Evolutionary conservation across 768 basidiomycete species (phyloP).

Genomic region (Rubroboletus pulcherrimus): DNA sequence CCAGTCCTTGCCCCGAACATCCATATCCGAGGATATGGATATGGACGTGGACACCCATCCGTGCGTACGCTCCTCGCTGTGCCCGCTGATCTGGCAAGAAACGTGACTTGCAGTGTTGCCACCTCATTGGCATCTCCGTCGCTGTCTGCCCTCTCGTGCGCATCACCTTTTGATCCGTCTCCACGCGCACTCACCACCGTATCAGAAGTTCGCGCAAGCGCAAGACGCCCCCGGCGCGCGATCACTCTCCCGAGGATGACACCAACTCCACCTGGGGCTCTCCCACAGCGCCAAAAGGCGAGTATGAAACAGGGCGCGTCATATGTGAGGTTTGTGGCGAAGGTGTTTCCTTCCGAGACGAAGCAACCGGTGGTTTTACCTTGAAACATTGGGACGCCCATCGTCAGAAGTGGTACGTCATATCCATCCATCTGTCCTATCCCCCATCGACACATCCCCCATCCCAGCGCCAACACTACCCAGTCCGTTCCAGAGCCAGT

Average conservation of each 20-base stretch:
- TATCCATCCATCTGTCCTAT: conserved; percentile 1
- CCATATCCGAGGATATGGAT: conserved; percentile 18
- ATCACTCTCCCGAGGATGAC: conserved; percentile 16
- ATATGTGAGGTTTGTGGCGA: conserved; percentile 62
- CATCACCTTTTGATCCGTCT: conserved; percentile 16
- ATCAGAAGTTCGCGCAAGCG: conserved; percentile 39
- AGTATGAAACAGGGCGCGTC: conserved; percentile 65
- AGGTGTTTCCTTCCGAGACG: conserved; percentile 65
- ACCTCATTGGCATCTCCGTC: conserved; percentile 14
- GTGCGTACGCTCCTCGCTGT: conserved; percentile 14
- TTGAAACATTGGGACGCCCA: conserved; percentile 70
- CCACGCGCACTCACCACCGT: conserved; percentile 9
- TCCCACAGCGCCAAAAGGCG: conserved; percentile 35
- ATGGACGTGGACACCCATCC: conserved; percentile 19
- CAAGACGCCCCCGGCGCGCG: conserved; percentile 32
- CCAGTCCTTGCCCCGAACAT: conserved; percentile 1
- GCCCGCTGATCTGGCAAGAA: conserved; percentile 16
- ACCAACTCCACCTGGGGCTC: conserved; percentile 6
- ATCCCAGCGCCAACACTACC: conserved; percentile 29
- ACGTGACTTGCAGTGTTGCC: conserved; percentile 11
- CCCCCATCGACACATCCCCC: conserved; percentile 6
- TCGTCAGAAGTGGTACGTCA: conserved; percentile 51
- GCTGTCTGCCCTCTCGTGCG: conserved; percentile 19
- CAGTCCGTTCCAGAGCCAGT: conserved; percentile 35
- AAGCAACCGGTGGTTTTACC: conserved; percentile 58